Percentiles rank a stretch among this genome's conserved stretches.
phyloP scores from a whole-genome alignment of 176 grass and related monocot species.

The Chloris gayana region DNA sequence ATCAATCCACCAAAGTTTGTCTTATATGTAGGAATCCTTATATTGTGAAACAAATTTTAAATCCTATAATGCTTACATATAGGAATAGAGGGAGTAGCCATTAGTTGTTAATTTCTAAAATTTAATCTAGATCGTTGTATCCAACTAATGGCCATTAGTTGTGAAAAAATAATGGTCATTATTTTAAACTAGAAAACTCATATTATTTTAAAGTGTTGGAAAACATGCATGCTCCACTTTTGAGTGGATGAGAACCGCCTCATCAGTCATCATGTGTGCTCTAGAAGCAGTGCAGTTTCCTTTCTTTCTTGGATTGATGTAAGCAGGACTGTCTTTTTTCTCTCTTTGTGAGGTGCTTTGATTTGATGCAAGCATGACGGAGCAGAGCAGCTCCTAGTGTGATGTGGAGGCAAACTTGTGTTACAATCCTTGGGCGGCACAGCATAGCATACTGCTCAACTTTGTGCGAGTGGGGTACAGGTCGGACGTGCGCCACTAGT shows the following conservation, averaged over 20 bases:
- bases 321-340: neutral
- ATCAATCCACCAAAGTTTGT: too few species aligned
- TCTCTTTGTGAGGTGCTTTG: neutral
- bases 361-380: constrained; percentile 34
- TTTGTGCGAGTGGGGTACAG: constrained; percentile 33
- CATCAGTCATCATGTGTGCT: too few species aligned
- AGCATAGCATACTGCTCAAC: neutral
- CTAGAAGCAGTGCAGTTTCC: neutral
- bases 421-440: too few species aligned
- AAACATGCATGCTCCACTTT: neutral
- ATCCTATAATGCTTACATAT: too few species aligned
- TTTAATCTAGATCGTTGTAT: too few species aligned
- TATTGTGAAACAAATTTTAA: too few species aligned
- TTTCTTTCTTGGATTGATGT: neutral
- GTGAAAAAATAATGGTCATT: too few species aligned
- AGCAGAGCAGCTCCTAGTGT: neutral
- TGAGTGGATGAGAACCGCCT: neutral
- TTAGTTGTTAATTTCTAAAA: too few species aligned
- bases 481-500: constrained; percentile 27
- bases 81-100: too few species aligned
- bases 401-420: neutral
- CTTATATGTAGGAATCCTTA: too few species aligned
- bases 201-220: neutral
- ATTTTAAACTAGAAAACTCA: too few species aligned
- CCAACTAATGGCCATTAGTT: too few species aligned